A percentile compares a stretch with the other conserved stretches of the same genome.
phyloP scores from a whole-genome alignment of 495 filamentous ascomycete species.

The Penicillium steckii region DNA sequence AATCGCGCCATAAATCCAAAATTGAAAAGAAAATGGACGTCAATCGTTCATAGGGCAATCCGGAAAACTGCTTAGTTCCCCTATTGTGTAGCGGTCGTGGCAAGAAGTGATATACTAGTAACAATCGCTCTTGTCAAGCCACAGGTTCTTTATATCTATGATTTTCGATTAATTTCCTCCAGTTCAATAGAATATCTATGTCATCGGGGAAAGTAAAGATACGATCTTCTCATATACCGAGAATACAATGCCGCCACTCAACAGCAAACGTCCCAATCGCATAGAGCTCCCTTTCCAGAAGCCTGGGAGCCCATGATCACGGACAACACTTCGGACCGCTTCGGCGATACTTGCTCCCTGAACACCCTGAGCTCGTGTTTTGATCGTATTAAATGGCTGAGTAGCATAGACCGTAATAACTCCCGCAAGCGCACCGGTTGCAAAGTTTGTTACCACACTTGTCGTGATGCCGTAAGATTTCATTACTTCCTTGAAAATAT shows the following conservation, averaged over 20 bases:
- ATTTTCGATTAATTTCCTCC: too few species aligned
- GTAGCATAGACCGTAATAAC: conserved; percentile 60
- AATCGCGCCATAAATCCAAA: too few species aligned
- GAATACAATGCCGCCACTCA: conserved; percentile 68
- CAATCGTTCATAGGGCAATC: too few species aligned
- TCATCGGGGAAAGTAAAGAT: not conserved
- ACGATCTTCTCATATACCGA: conserved; percentile 60
- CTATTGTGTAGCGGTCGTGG: too few species aligned
- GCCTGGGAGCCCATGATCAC: conserved; percentile 55
- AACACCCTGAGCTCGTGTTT: conserved; percentile 61
- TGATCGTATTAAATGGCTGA: conserved; percentile 67
- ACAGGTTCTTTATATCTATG: too few species aligned
- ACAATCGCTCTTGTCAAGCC: too few species aligned
- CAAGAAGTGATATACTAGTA: too few species aligned
- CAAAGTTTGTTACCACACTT: conserved; percentile 54
- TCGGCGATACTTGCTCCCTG: conserved; percentile 48
- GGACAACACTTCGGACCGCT: conserved; percentile 49
- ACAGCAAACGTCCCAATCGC: conserved; percentile 60
- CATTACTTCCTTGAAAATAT: conserved; percentile 62
- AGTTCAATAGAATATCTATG: too few species aligned
- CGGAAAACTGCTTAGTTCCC: too few species aligned
- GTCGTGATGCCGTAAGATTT: conserved; percentile 39
- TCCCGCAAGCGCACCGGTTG: conserved; percentile 59
- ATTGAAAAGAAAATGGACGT: too few species aligned
- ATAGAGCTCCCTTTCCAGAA: conserved; percentile 70